phyloP scores from a whole-genome alignment of 345 rosid genomes.

The Citrus trifoliata region DNA sequence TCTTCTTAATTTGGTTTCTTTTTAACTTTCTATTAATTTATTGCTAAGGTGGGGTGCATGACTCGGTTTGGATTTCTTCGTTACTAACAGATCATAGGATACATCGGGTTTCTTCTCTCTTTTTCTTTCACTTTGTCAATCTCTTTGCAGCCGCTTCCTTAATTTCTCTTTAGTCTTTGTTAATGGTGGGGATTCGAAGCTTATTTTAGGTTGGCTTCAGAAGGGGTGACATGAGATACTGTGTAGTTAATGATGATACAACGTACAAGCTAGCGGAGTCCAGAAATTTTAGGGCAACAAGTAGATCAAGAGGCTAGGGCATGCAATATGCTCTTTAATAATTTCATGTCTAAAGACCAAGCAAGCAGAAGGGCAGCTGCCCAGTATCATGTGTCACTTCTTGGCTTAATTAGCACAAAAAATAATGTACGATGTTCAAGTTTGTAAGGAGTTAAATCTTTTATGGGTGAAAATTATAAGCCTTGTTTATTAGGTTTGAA shows the following conservation, averaged over 20 bases:
- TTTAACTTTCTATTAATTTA: constrained; percentile 18
- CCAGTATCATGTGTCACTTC: constrained; percentile 15
- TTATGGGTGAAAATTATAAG: constrained; percentile 7
- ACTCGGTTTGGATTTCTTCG: constrained; percentile 43
- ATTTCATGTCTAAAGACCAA: constrained; percentile 15
- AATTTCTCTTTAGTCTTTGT: constrained; percentile 12
- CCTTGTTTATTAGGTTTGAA: neutral
- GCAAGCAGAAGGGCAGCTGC: constrained; percentile 8
- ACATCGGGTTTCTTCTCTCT: constrained; percentile 17
- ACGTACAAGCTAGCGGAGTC: constrained; percentile 11
- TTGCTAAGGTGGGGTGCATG: constrained; percentile 28
- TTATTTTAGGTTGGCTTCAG: constrained; percentile 50
- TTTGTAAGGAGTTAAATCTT: constrained; percentile 24
- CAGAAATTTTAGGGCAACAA: constrained; percentile 17
- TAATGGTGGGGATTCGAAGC: constrained; percentile 36
- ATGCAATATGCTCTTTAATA: neutral
- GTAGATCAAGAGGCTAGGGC: constrained; percentile 11
- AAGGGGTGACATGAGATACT: constrained; percentile 12
- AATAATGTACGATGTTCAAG: constrained; percentile 25
- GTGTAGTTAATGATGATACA: neutral
- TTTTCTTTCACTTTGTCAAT: neutral
- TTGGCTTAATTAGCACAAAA: constrained; percentile 22
- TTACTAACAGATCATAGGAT: constrained; percentile 40
- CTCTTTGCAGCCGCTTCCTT: constrained; percentile 7
- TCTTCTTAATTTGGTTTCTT: constrained; percentile 14